A percentile compares a stretch with the other conserved stretches of the same genome.
Evolutionary conservation across 139 green algal genomes (phyloP).

Genomic region (Micractinium sp.): DNA sequence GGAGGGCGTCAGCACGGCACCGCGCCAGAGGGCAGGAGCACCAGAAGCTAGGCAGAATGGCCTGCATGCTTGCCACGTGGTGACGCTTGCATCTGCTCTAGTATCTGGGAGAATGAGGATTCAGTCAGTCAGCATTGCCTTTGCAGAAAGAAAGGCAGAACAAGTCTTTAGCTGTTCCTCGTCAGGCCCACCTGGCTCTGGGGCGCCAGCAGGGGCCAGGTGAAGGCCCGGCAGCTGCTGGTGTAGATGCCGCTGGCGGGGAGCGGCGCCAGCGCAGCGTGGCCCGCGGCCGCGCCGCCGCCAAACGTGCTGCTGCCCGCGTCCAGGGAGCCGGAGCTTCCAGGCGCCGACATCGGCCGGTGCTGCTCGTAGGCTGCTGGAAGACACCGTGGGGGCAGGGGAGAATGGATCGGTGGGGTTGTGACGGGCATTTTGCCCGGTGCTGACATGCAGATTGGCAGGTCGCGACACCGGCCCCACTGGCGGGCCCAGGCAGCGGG

Average conservation of each 20-base stretch:
- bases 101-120: too few species aligned
- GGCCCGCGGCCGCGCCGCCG: background rate
- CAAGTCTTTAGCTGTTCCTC: too few species aligned
- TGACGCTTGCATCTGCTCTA: too few species aligned
- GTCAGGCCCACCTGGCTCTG: conserved; percentile 49
- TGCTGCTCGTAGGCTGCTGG: background rate
- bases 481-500: background rate
- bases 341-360: conserved; percentile 3
- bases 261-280: background rate
- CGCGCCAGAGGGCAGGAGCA: too few species aligned
- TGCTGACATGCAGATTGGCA: too few species aligned
- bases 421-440: too few species aligned
- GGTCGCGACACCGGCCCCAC: too few species aligned
- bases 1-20: too few species aligned
- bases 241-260: conserved; percentile 68
- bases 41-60: too few species aligned
- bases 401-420: background rate
- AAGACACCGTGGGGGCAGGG: background rate
- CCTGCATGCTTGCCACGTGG: too few species aligned
- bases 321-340: conserved; percentile 10
- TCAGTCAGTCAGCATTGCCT: too few species aligned
- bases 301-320: background rate
- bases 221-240: conserved; percentile 71
- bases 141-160: too few species aligned
- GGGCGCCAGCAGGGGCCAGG: conserved; percentile 74